Percentiles rank a stretch among this genome's conserved stretches.
Conservation (phyloP, 345 rosid species). For the Eucalyptus tenuipes region DNA sequence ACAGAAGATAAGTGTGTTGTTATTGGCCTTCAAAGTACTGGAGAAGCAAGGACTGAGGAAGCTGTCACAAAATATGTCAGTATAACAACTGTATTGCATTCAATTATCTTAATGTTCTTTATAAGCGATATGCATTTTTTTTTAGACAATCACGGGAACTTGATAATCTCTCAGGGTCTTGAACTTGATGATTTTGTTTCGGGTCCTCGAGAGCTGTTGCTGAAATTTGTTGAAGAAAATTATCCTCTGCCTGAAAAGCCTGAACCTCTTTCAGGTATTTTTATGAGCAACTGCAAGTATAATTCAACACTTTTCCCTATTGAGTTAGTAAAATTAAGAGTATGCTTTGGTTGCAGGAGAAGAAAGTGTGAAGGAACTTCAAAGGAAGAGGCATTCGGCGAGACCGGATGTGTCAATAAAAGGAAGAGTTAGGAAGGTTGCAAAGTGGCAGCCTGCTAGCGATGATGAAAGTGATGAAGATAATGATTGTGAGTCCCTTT, state of each 20-base stretch:
- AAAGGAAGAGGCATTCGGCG: constrained; percentile 87
- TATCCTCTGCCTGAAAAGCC: constrained; percentile 96
- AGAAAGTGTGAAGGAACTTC: constrained; percentile 78
- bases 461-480: constrained; percentile 83
- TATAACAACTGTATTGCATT: neutral
- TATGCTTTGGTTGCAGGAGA: constrained; percentile 42
- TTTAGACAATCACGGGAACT: neutral
- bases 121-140: neutral
- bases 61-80: constrained; percentile 95
- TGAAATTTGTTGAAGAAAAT: constrained; percentile 96
- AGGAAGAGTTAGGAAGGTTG: constrained; percentile 93
- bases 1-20: constrained; percentile 76
- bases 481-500: constrained; percentile 59
- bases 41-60: constrained; percentile 99
- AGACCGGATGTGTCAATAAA: constrained; percentile 77
- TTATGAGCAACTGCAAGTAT: neutral
- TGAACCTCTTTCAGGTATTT: constrained; percentile 72
- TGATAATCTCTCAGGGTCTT: constrained; percentile 42
- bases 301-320: neutral
- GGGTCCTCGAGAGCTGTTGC: constrained; percentile 94
- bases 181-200: constrained; percentile 99
- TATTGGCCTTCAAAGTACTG: constrained; percentile 97
- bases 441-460: constrained; percentile 78
- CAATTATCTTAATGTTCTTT: neutral
- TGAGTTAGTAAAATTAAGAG: neutral